Conservation (phyloP, 352 stramenopile genomes). For the Phytophthora agathidicida region DNA sequence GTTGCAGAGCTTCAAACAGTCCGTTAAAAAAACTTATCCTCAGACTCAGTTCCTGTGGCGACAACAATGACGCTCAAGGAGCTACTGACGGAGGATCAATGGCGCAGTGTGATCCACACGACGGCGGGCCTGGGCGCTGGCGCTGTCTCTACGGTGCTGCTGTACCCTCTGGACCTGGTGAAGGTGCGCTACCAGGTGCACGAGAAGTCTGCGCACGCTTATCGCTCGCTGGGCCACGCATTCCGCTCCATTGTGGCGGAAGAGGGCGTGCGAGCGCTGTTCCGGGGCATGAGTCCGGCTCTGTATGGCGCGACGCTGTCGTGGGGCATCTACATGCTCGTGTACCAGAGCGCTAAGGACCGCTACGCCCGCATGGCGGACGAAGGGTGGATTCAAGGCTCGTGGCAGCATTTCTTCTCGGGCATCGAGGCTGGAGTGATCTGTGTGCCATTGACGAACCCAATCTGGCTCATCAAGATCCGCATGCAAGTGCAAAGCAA, state of each 20-base stretch:
- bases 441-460: constrained; percentile 97
- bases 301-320: constrained; percentile 95
- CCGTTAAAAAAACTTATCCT: too few species aligned
- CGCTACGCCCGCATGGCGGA: constrained; percentile 77
- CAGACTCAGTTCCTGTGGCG: constrained; percentile 11
- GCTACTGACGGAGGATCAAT: constrained; percentile 66
- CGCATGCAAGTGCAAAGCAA: constrained; percentile 93
- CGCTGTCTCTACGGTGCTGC: constrained; percentile 77
- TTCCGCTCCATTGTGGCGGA: constrained; percentile 82
- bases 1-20: too few species aligned
- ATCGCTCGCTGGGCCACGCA: constrained; percentile 71
- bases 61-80: constrained; percentile 44
- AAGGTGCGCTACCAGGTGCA: constrained; percentile 98
- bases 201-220: constrained; percentile 76
- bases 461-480: constrained; percentile 98
- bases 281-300: constrained; percentile 95
- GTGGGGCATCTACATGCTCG: constrained; percentile 99
- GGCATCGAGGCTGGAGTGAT: constrained; percentile 83
- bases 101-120: constrained; percentile 70
- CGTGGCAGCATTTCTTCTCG: constrained; percentile 85
- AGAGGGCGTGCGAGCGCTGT: constrained; percentile 91
- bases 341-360: constrained; percentile 97
- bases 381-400: constrained; percentile 72
- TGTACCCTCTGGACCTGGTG: constrained; percentile 98
- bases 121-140: constrained; percentile 75